Evolutionary conservation across 1,139 yeast genomes (phyloP).

Genomic region (Candida tetrigidarum): DNA sequence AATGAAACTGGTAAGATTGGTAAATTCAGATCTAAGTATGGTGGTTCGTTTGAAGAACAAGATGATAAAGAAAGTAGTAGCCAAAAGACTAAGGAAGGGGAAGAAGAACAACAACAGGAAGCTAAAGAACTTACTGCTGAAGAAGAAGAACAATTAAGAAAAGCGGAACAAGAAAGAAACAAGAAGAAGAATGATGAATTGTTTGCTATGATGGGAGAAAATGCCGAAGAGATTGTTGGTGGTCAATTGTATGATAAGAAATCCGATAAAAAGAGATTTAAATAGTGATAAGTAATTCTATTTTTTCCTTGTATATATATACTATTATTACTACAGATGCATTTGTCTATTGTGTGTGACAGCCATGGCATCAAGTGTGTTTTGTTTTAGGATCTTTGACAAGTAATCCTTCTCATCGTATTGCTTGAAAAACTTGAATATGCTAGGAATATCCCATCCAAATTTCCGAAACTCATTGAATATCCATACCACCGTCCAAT

Average conservation of each 20-base stretch:
- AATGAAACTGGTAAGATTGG: constrained; percentile 86
- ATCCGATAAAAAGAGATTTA: constrained; percentile 34
- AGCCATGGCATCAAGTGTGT: neutral
- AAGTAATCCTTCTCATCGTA: constrained; percentile 15
- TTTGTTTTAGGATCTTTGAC: constrained; percentile 12
- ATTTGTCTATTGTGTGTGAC: neutral
- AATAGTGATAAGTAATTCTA: constrained; percentile 10
- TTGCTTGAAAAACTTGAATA: constrained; percentile 12
- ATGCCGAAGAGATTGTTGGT: constrained; percentile 62
- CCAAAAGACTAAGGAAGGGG: no score
- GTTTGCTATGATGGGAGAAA: constrained; percentile 60
- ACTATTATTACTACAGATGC: neutral
- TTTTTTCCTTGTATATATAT: constrained; percentile 21
- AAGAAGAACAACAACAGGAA: constrained; percentile 16
- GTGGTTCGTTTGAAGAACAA: constrained; percentile 45
- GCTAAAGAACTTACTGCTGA: constrained; percentile 14
- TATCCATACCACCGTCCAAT: constrained; percentile 30
- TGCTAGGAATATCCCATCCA: constrained; percentile 34
- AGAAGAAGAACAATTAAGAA: constrained; percentile 20
- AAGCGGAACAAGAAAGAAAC: constrained; percentile 18
- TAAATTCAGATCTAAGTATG: constrained; percentile 79
- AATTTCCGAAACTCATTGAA: constrained; percentile 34
- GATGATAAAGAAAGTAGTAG: no score
- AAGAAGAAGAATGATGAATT: constrained; percentile 52
- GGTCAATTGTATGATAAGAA: constrained; percentile 62